Evolutionary conservation across 139 green algal species (phyloP), one percentile per base, ranked within the genome.

Genomic region (Chlamydomonas sp.): DNA sequence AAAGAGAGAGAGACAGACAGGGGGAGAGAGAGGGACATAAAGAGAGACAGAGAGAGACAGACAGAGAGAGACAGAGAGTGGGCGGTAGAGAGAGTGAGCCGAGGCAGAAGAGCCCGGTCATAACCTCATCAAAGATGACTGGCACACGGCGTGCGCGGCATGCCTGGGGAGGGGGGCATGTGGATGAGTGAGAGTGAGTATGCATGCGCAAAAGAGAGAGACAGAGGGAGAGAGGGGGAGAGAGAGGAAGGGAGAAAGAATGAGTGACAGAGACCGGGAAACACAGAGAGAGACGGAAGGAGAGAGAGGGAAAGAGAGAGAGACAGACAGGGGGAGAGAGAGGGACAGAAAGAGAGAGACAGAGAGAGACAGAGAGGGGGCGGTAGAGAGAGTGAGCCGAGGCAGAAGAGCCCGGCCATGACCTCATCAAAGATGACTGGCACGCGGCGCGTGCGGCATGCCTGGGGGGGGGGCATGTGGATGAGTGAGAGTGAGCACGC

Each of bases 361-460:
- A 54, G 20, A 54, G 16, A 54, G 16, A 54, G 13, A 54, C 43
- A 54, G 16, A 13, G 20, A 54, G 16, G 13, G 20, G 13, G 13
- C n/a, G n/a, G n/a, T n/a, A n/a, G n/a, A n/a, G 79, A 85, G 3
- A 82, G 13, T 2, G 36, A 68, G 13, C 95, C 95, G 30, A 98
- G 69, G 0, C 95, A 81, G 81, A 86, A 96, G 28, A 95, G 81
- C 2, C 95, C 95, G 0, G 88, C 86, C 72, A 99, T 97, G 8
- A 99, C 91, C 73, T 98, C 92, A 74, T 98, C 93, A 3, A 90
- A 80, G 28, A 99, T 92, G 24, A 99, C 77, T 0, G 92, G 91
- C 28, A 99, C 92, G 37, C 75, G 60, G 2, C 82, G 75, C 8
- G 58, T 10, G 2, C 79, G 74, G 71, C 87, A 93, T 3, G 77